These are phyloP conservation scores for Gastrolobium villosum DNA, from an alignment of 306 rosid genomes.

Conservation along the genomic window DNA sequence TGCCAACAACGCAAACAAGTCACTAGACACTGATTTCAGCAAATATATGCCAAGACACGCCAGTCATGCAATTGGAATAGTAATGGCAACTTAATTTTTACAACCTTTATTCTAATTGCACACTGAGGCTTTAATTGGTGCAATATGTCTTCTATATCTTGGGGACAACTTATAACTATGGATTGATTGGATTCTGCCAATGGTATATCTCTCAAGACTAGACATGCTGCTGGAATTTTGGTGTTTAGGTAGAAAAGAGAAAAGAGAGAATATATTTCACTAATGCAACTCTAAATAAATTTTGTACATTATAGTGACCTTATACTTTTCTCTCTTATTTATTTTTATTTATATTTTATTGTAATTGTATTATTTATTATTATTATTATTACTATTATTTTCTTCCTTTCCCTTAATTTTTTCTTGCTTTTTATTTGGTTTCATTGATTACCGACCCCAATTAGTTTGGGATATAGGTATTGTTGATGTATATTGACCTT, in stretches of 20 bases:
- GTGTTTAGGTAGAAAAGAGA: slow-evolving; percentile 15
- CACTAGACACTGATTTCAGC: slow-evolving; percentile 1
- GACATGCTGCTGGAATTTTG: slow-evolving; percentile 11
- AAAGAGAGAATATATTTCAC: background rate
- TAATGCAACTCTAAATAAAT: slow-evolving; percentile 5
- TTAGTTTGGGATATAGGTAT: too few species aligned
- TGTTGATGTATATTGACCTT: too few species aligned
- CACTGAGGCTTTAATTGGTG: background rate
- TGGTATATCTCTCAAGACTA: background rate
- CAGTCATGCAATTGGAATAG: background rate
- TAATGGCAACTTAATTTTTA: slow-evolving; percentile 3
- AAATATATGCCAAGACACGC: background rate
- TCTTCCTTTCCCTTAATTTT: too few species aligned
- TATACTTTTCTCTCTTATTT: background rate
- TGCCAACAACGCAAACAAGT: background rate
- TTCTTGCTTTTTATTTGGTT: too few species aligned
- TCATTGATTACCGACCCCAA: too few species aligned
- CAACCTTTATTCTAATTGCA: slow-evolving; percentile 20
- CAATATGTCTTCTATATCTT: background rate
- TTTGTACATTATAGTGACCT: slow-evolving; percentile 2
- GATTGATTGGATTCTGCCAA: background rate
- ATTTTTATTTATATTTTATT: too few species aligned
- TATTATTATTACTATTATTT: too few species aligned
- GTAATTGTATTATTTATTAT: too few species aligned
- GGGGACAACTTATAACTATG: background rate